Evolutionary conservation across 2,329 filamentous ascomycete genomes (phyloP).

Genomic region (Didymosphaeria variabile): DNA sequence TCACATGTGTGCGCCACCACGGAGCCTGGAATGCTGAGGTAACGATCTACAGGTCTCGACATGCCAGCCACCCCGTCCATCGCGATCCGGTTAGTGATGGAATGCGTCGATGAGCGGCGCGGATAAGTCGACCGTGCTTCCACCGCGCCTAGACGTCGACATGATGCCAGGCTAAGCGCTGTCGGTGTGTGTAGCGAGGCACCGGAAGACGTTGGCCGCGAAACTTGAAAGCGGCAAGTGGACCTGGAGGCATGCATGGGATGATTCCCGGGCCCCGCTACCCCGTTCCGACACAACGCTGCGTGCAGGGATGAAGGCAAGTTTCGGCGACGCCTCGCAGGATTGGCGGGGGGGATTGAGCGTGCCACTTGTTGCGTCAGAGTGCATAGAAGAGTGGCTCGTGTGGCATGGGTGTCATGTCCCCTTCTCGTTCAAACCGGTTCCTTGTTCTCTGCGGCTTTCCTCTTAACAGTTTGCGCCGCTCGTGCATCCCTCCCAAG

Average conservation of each 20-base stretch:
- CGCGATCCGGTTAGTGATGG: slow-evolving; percentile 2
- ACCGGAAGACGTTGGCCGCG: background rate
- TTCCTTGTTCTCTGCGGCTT: slow-evolving; percentile 40
- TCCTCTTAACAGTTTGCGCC: slow-evolving; percentile 45
- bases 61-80: slow-evolving; percentile 3
- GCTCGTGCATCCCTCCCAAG: slow-evolving; percentile 30
- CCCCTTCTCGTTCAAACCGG: slow-evolving; percentile 48
- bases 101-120: slow-evolving; percentile 3
- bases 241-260: slow-evolving; percentile 7
- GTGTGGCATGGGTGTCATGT: slow-evolving; percentile 43
- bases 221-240: slow-evolving; percentile 17
- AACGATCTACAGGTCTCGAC: background rate
- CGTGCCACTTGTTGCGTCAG: slow-evolving; percentile 50
- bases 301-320: slow-evolving; percentile 41
- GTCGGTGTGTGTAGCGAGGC: background rate
- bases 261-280: slow-evolving; percentile 7
- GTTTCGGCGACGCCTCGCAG: slow-evolving; percentile 37
- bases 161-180: background rate
- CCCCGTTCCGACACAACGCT: slow-evolving; percentile 20
- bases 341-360: slow-evolving; percentile 35
- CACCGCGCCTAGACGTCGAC: background rate
- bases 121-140: background rate
- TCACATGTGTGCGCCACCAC: background rate
- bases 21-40: background rate
- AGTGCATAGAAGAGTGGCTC: slow-evolving; percentile 47